Base-by-base conservation (phyloP, 176 grass and related monocot species). In the Carex parvula region DNA sequence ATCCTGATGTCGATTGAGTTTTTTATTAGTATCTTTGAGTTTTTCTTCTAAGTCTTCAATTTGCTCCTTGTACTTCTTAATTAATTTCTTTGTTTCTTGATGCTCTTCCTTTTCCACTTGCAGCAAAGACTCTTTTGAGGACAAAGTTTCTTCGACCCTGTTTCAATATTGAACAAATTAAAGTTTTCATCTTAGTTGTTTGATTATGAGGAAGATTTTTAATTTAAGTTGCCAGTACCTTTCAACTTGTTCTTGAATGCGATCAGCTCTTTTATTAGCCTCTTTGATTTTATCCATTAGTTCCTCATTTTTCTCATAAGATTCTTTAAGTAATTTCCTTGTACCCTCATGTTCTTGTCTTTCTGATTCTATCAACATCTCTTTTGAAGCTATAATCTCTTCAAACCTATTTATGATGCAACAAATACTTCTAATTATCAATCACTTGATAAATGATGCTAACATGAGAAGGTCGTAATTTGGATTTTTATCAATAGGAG, bases 1-100 rank as follows among this genome's bases (percentile, higher is more conserved):
- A 81, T 91, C 92, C 57, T 91, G 85, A 88, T 91, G 89, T 44
- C 88, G 83, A 58, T 56, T 39, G 32, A 86, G 90, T 87, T 88
- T 91, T 67, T 59, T 69, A 88, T 87, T 82, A 89, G 83, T 73
- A 77, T 89, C 92, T 86, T 89, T 88, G 83, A 91, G 66, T 84
- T 89, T 91, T 83, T 76, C 85, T 87, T 89, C 85, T 37, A 94
- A 79, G 48, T 84, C 85, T 79, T 66, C 87, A 77, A 87, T 89
- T 88, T 86, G 64, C 64, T 71, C 79, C 54, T 88, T 87, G 55
- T 87, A 66, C 11, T 89, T 80, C 56, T 86, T 86, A 80, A 94
- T 64, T 82, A 87, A 84, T 88, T 88, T 82, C 87, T 86, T 86
- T 88, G 87, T 73, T 82, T 73, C 87, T 78, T 82, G 82, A 70